A percentile compares a stretch with the other conserved stretches of the same genome.
Evolutionary conservation across 2,329 filamentous ascomycete genomes (phyloP).

Genomic region (Epichloe hybrida): DNA sequence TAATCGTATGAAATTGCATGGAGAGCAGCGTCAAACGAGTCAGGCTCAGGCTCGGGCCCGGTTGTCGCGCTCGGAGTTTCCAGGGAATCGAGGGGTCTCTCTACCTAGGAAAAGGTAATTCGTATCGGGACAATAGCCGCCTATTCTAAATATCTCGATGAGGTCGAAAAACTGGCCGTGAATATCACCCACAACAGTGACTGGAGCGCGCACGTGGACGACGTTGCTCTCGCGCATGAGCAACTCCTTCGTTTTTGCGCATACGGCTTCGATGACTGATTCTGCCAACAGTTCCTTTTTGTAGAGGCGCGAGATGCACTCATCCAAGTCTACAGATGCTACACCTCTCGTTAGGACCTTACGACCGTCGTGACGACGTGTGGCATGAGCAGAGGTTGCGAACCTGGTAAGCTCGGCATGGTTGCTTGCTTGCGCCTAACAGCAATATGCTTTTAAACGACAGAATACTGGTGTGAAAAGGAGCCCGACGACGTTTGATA

Average conservation of each 20-base stretch:
- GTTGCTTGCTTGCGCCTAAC: slow-evolving; percentile 11
- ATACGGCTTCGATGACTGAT: slow-evolving; percentile 97
- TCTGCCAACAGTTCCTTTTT: slow-evolving; percentile 95
- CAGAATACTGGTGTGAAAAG: too few relatives aligned
- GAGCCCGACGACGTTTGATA: not conserved
- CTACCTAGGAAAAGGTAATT: slow-evolving; percentile 94
- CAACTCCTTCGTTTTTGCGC: slow-evolving; percentile 96
- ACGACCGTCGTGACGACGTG: too few relatives aligned
- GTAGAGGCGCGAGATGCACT: slow-evolving; percentile 94
- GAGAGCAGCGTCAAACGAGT: not conserved
- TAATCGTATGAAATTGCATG: not conserved
- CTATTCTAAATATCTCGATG: slow-evolving; percentile 98
- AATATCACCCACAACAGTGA: slow-evolving; percentile 96
- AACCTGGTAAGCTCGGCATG: slow-evolving; percentile 46
- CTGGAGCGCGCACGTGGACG: slow-evolving; percentile 86
- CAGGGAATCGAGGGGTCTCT: slow-evolving; percentile 5
- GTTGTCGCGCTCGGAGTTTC: not conserved
- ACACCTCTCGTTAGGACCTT: slow-evolving; percentile 5
- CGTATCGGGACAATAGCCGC: slow-evolving; percentile 91
- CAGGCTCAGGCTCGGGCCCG: not conserved
- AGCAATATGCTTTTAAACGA: not conserved
- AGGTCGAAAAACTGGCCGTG: slow-evolving; percentile 98
- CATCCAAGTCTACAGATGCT: slow-evolving; percentile 96
- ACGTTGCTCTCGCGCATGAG: slow-evolving; percentile 99
- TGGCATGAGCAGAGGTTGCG: slow-evolving; percentile 12